Base-by-base conservation (phyloP, 2,329 filamentous ascomycete species). In the Aureobasidium sp. region DNA sequence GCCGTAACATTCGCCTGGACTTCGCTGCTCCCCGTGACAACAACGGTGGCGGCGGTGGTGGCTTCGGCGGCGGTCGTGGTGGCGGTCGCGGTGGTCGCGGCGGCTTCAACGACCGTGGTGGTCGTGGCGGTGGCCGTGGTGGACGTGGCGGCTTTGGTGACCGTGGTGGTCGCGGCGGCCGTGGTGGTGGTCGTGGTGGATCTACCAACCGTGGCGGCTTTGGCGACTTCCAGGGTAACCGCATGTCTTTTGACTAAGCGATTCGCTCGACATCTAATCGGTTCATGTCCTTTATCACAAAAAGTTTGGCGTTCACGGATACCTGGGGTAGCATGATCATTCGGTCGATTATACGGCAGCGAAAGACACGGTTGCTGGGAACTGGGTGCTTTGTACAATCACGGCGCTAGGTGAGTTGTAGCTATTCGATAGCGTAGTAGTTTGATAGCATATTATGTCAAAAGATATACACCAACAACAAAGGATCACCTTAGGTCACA, bases 1-100 rank as follows among this genome's bases (percentile, higher is more conserved):
- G 89, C 62, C 90, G 92, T 69, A 75, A 83, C 59, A 81, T 96
- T 67, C 89, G 92, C 69, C 86, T 96, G 59, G 92, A 96, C 82
- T 97, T 82, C 75, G 88, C 89, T 67, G 79, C 83, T 66, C 84
- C 87, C 63, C 71, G 71, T 64, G 69, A 68, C 55, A 67, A 71
- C 61, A 74, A 76, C 52, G 74, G 75, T 52, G 70, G 77, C 64
- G 76, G 80, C 66, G 76, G 78, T 54, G 74, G 78, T 61, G 74
- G 78, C 59, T 69, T 71, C 50, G 65, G 70, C 29, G 72, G 75
- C 59, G 69, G 71, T 53, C 69, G 76, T 65, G 74, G 76, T 61
- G 70, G 74, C 66, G 70, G 76, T 42, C 76, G 75, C 52, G 71
- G 76, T 48, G 69, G 74, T 25, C 72, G 71, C 61, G 69, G 75